phyloP scores from a whole-genome alignment of 176 grass and related monocot genomes.

The Dactylis glomerata region DNA sequence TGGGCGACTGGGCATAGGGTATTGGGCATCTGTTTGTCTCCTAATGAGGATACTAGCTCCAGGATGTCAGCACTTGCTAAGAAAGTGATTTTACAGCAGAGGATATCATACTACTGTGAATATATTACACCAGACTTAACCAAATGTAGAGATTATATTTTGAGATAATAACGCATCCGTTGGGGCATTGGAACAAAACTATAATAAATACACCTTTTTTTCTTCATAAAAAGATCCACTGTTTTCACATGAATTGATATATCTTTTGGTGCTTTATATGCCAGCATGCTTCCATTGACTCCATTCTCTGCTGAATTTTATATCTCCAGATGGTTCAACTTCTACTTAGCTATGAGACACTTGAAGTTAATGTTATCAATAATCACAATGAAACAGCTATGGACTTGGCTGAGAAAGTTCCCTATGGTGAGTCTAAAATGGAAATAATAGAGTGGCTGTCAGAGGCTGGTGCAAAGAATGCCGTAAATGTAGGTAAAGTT shows the following conservation, averaged over 20 bases:
- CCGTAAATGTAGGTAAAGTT: conserved; percentile 69
- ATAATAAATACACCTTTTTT: neutral
- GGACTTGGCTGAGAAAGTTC: conserved; percentile 90
- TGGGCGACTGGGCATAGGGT: neutral
- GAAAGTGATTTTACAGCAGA: neutral
- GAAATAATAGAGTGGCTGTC: conserved; percentile 82
- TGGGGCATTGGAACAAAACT: neutral
- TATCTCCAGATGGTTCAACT: conserved; percentile 77
- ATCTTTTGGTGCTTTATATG: neutral
- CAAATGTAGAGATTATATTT: neutral
- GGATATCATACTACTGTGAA: neutral
- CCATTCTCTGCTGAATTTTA: neutral
- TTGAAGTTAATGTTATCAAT: conserved; percentile 80
- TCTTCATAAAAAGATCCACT: neutral
- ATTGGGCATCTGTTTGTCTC: neutral
- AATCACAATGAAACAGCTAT: conserved; percentile 95
- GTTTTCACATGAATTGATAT: neutral
- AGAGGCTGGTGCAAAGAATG: conserved; percentile 89
- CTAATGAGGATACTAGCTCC: neutral
- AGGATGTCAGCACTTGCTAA: neutral
- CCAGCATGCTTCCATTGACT: neutral
- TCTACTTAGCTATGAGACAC: conserved; percentile 67
- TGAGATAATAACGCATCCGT: neutral
- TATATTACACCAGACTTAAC: neutral
- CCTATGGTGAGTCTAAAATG: conserved; percentile 84